Evolutionary conservation across 2,329 filamentous ascomycete species (phyloP).

Genomic region (Stachybotrys chartarum): DNA sequence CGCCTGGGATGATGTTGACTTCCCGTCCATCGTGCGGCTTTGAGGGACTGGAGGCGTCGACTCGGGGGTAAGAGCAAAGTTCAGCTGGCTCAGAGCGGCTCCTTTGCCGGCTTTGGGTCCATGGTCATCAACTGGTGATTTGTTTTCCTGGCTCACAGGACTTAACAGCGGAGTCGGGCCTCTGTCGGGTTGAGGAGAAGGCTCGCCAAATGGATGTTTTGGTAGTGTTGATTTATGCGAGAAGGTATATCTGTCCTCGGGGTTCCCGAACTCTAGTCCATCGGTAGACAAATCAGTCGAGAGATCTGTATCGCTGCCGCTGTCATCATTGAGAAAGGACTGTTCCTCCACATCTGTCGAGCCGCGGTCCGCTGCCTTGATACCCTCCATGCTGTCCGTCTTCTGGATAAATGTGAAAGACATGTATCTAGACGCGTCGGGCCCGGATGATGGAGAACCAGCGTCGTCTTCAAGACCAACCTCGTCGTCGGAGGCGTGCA

Average conservation of each 20-base stretch:
- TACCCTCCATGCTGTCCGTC: constrained; percentile 38
- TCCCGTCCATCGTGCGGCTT: constrained; percentile 14
- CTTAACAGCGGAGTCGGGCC: constrained; percentile 25
- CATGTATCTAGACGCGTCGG: constrained; percentile 17
- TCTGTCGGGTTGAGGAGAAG: constrained; percentile 20
- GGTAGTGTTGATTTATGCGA: constrained; percentile 19
- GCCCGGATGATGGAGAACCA: constrained; percentile 5
- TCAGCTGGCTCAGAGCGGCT: constrained; percentile 14
- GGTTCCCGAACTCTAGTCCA: constrained; percentile 30
- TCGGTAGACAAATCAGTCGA: constrained; percentile 55
- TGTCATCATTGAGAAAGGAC: constrained; percentile 45
- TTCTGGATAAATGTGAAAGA: constrained; percentile 50
- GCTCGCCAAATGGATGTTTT: constrained; percentile 24
- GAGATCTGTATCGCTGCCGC: constrained; percentile 47
- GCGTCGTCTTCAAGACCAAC: constrained; percentile 14
- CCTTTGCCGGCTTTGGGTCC: not conserved
- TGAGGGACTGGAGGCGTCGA: constrained; percentile 37
- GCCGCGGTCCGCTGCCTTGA: constrained; percentile 30
- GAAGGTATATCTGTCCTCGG: constrained; percentile 2
- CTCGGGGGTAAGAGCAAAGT: constrained; percentile 35
- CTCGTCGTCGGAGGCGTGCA: constrained; percentile 40
- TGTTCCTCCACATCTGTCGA: constrained; percentile 23
- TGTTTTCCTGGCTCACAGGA: not conserved
- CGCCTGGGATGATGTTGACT: constrained; percentile 26
- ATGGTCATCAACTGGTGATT: not conserved